Base-by-base conservation (phyloP, 2,329 filamentous ascomycete species). In the Bipolaris zeicola region DNA sequence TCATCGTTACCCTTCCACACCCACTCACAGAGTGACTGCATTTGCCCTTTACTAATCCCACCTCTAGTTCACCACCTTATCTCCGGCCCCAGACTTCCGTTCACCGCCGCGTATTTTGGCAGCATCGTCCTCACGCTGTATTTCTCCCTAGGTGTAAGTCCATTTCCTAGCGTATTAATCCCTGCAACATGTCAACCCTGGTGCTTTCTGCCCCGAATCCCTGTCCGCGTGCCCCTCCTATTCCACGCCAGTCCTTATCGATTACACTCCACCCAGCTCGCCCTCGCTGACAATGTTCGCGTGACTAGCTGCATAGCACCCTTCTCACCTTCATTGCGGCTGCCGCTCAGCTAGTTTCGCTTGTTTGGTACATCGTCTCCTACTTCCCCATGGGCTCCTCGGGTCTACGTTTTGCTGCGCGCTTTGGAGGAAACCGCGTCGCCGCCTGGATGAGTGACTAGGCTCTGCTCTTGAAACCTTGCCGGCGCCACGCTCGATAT, bases 341-440 rank as follows among this genome's bases (percentile, higher is more conserved):
- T 60, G 83, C 97, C 58, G 80, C 93, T 66, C 95, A 99, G 76
- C 82, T 98, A 52, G 87, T 88, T 50, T 90, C 89, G 61, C 81
- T 98, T 62, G 64, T 91, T 44, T 98, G 94, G 94, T 98, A 98
- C 79, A 83, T 97, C 44, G 88, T 98, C 76, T 96, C 91, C 78
- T 99, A 99, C 77, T 98, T 98, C 71, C 95, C 95, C 24, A 96
- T 98, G 93, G 95, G 95, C 38, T 91, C 90, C 55, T 90, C 89
- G 52, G 92, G 95, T 39, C 80, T 99, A 64, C 89, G 94, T 57
- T 86, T 96, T 65, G 92, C 92, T 55, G 91, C 92, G 41, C 87
- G 87, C 3, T 95, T 96, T 72, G 95, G 94, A 20, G 91, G 89
- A 18, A 89, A 88, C 72, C 86, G 93, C 71, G 90, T 96, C 36